Percentiles rank a stretch among this genome's conserved stretches.
These are phyloP conservation scores for Carex sylvatica DNA, from an alignment of 202 grass and related monocot species.

Conservation along the genomic window DNA sequence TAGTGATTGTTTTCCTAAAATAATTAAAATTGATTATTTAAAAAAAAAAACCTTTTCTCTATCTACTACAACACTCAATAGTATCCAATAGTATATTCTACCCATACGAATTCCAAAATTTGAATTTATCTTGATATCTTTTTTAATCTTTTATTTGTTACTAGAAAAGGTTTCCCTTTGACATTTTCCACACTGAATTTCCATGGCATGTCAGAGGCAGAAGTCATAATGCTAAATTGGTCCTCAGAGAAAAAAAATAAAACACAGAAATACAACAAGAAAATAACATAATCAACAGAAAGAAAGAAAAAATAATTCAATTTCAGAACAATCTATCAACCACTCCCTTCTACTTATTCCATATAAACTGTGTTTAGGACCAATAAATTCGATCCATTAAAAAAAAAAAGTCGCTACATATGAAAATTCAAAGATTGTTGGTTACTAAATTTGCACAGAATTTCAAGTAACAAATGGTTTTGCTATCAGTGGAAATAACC, in stretches of 20 bases:
- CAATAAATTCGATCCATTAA: background rate
- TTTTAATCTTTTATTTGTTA: background rate
- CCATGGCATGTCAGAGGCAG: background rate
- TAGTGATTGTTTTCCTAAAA: too few relatives aligned
- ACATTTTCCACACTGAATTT: background rate
- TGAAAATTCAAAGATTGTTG: background rate
- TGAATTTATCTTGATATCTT: background rate
- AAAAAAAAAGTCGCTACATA: background rate
- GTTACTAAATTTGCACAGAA: background rate
- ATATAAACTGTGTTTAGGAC: background rate
- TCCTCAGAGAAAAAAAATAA: background rate
- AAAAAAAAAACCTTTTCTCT: background rate
- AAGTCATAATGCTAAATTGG: background rate
- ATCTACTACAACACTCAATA: background rate
- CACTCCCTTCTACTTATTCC: background rate
- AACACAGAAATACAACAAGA: background rate
- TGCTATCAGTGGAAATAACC: conserved; percentile 71
- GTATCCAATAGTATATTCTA: background rate
- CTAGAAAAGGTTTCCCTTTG: background rate
- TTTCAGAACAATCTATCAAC: background rate
- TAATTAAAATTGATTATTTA: too few relatives aligned
- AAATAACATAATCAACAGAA: background rate
- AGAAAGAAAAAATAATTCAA: background rate
- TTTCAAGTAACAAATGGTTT: background rate
- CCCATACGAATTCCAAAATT: background rate